phyloP scores from a whole-genome alignment of 2,329 filamentous ascomycete species.

The Xylariaceae sp. region DNA sequence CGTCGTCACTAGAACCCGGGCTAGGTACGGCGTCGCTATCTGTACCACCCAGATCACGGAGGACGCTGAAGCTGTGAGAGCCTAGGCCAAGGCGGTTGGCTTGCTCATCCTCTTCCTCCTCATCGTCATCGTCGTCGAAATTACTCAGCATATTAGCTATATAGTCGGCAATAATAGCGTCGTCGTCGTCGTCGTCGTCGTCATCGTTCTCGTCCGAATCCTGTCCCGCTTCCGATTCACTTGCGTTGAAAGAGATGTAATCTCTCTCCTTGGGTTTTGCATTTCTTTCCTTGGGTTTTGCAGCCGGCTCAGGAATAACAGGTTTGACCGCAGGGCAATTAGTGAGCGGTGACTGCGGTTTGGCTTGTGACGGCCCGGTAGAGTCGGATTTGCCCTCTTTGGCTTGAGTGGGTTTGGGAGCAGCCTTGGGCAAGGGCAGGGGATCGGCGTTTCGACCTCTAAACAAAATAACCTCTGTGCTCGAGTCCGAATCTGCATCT shows the following conservation, averaged over 20 bases:
- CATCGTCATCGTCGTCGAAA: conserved; percentile 23
- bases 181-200: conserved; percentile 39
- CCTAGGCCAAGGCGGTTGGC: conserved; percentile 21
- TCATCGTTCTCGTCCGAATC: conserved; percentile 1
- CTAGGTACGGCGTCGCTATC: conserved; percentile 36
- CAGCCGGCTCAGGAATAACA: conserved; percentile 6
- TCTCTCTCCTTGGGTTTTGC: conserved; percentile 13
- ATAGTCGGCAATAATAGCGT: conserved; percentile 62
- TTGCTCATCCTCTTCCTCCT: conserved; percentile 19
- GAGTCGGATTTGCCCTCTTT: conserved; percentile 9
- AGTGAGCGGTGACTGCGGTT: conserved; percentile 32
- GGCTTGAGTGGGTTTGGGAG: not conserved
- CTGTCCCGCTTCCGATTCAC: conserved; percentile 17
- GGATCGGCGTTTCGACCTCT: conserved; percentile 44
- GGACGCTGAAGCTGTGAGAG: conserved; percentile 27
- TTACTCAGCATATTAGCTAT: conserved; percentile 58
- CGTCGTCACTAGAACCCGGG: conserved; percentile 25
- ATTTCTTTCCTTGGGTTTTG: conserved; percentile 14
- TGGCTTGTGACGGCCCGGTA: conserved; percentile 27
- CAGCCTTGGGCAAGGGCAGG: conserved; percentile 10
- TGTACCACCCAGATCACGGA: conserved; percentile 41
- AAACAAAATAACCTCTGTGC: conserved; percentile 70
- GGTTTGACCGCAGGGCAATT: conserved; percentile 8
- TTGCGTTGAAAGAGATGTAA: conserved; percentile 22
- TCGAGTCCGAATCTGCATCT: conserved; percentile 48